These are phyloP conservation scores for Mycena maculata DNA, from an alignment of 768 basidiomycete species.

Conservation along the genomic window DNA sequence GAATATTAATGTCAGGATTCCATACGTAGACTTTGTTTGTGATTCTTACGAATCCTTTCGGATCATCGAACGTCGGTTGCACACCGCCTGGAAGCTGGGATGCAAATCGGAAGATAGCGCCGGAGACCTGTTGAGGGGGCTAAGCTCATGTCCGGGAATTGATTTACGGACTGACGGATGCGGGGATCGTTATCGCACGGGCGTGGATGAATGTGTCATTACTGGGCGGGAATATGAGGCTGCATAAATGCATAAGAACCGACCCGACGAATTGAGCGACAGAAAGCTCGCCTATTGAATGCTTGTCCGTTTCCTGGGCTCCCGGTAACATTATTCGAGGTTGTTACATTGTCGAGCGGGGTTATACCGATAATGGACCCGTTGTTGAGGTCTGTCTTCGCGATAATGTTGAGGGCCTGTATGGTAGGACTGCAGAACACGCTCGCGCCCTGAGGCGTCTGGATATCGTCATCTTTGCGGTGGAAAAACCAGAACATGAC, in stretches of 20 bases:
- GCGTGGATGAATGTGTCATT: slow-evolving; percentile 61
- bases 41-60: slow-evolving; percentile 62
- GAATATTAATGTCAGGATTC: slow-evolving; percentile 8
- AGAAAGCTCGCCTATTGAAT: slow-evolving; percentile 66
- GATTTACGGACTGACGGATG: too few species aligned
- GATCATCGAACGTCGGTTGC: slow-evolving; percentile 57
- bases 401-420: slow-evolving; percentile 54
- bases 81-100: slow-evolving; percentile 54
- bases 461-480: slow-evolving; percentile 35
- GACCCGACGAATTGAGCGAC: background rate
- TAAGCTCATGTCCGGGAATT: too few species aligned
- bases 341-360: slow-evolving; percentile 40
- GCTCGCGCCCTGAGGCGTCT: slow-evolving; percentile 54
- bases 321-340: slow-evolving; percentile 65
- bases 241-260: background rate
- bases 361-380: slow-evolving; percentile 54
- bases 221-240: slow-evolving; percentile 26
- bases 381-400: slow-evolving; percentile 57
- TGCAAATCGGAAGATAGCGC: slow-evolving; percentile 69
- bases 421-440: slow-evolving; percentile 72
- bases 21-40: slow-evolving; percentile 65
- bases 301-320: slow-evolving; percentile 55
- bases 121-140: too few species aligned
- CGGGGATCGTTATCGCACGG: slow-evolving; percentile 58
- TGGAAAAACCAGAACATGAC: slow-evolving; percentile 79